Evolutionary conservation across 352 stramenopile genomes (phyloP).

Genomic region (Pythium grandisporangium): DNA sequence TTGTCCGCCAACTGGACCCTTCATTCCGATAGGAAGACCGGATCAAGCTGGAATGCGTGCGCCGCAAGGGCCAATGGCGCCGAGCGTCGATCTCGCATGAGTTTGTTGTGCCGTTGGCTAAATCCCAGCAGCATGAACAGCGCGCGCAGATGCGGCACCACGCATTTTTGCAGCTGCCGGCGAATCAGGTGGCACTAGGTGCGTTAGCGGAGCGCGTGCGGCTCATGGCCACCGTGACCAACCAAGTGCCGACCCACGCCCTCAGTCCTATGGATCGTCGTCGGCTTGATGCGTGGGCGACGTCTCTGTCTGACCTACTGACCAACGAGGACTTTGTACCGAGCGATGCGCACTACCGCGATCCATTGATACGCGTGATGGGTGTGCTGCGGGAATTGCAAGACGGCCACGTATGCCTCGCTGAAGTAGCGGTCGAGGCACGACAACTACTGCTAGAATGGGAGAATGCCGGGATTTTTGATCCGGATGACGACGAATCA

Average conservation of each 20-base stretch:
- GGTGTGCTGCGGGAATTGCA: conserved; percentile 48
- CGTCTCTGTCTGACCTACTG: conserved; percentile 23
- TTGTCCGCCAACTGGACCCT: too few species aligned
- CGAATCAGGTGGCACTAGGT: conserved; percentile 39
- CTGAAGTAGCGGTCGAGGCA: conserved; percentile 37
- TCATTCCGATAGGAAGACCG: conserved; percentile 30
- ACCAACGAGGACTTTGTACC: conserved; percentile 36
- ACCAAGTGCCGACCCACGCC: conserved; percentile 5
- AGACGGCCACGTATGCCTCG: conserved; percentile 43
- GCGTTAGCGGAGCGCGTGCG: conserved; percentile 31
- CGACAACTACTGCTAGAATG: conserved; percentile 37
- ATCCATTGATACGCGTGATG: conserved; percentile 37
- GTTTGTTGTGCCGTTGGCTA: conserved; percentile 25
- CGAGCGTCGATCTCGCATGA: conserved; percentile 37
- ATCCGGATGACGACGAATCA: conserved; percentile 16
- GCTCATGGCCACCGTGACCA: conserved; percentile 17
- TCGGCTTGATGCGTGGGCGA: conserved; percentile 30
- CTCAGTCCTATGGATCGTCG: conserved; percentile 46
- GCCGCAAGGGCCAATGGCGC: conserved; percentile 38
- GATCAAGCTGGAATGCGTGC: conserved; percentile 43
- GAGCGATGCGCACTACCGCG: conserved; percentile 27
- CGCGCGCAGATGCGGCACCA: conserved; percentile 32
- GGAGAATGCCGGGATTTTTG: conserved; percentile 43
- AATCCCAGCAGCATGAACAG: conserved; percentile 33
- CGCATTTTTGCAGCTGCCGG: conserved; percentile 31